phyloP scores from a whole-genome alignment of 352 stramenopile species.

The Phytophthora nicotianae region DNA sequence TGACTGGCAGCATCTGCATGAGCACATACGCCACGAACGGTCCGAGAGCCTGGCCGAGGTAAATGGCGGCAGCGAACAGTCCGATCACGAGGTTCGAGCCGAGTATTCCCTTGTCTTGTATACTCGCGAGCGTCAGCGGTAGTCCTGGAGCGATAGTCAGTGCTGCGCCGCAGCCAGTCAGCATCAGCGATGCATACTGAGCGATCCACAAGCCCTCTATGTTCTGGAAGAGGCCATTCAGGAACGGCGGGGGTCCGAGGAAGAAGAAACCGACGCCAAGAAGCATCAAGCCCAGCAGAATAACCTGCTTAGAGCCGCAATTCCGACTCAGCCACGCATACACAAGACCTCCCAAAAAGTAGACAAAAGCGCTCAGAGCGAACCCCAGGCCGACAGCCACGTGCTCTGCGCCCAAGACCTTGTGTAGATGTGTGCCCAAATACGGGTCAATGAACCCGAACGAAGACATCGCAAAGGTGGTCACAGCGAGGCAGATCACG shows the following conservation, averaged over 20 bases:
- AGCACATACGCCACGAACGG: slow-evolving; percentile 61
- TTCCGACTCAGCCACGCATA: slow-evolving; percentile 69
- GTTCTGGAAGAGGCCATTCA: slow-evolving; percentile 46
- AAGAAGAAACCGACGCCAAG: slow-evolving; percentile 63
- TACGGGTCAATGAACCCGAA: slow-evolving; percentile 81
- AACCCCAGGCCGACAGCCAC: slow-evolving; percentile 70
- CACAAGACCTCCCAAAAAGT: slow-evolving; percentile 58
- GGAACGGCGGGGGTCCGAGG: slow-evolving; percentile 61
- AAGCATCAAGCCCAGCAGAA: slow-evolving; percentile 56
- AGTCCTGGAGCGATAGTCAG: slow-evolving; percentile 65
- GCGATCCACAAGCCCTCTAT: slow-evolving; percentile 49
- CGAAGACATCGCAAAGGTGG: slow-evolving; percentile 65
- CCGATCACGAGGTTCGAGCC: slow-evolving; percentile 70
- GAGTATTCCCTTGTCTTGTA: slow-evolving; percentile 40
- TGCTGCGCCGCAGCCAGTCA: slow-evolving; percentile 62
- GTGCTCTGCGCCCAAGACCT: slow-evolving; percentile 61
- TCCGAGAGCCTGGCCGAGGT: slow-evolving; percentile 66
- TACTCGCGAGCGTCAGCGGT: slow-evolving; percentile 61
- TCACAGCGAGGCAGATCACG: slow-evolving; percentile 50
- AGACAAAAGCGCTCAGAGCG: slow-evolving; percentile 66
- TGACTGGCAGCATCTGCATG: slow-evolving; percentile 52
- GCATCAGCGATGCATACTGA: slow-evolving; percentile 56
- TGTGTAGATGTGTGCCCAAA: slow-evolving; percentile 63
- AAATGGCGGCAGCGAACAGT: slow-evolving; percentile 72
- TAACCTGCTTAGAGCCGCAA: slow-evolving; percentile 68